phyloP scores from a whole-genome alignment of 1,284 basidiomycete species.

The Marasmius sp. region DNA sequence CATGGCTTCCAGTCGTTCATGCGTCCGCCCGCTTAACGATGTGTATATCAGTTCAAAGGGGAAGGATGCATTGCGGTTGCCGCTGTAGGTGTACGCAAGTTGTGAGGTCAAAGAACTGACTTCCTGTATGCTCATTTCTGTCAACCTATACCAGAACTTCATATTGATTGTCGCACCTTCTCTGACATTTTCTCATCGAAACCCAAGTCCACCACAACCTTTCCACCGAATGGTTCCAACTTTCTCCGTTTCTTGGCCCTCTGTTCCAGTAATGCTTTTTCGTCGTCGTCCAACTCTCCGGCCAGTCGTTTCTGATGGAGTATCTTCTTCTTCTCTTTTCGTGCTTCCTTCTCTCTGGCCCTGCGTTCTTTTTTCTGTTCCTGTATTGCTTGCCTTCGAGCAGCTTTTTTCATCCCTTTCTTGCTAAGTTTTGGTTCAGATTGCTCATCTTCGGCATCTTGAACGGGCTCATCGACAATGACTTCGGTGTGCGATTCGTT shows the following conservation, averaged over 20 bases:
- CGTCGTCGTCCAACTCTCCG: constrained; percentile 51
- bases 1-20: constrained; percentile 65
- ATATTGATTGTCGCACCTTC: constrained; percentile 59
- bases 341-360: constrained; percentile 70
- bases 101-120: constrained; percentile 86
- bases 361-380: constrained; percentile 76
- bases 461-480: constrained; percentile 16
- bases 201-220: constrained; percentile 86
- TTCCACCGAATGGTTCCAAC: constrained; percentile 60
- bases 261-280: constrained; percentile 38
- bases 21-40: constrained; percentile 72
- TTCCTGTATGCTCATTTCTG: constrained; percentile 56
- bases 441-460: background rate
- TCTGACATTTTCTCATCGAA: constrained; percentile 96
- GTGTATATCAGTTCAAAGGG: constrained; percentile 84
- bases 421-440: constrained; percentile 54
- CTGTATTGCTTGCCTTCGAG: constrained; percentile 63
- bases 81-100: constrained; percentile 85
- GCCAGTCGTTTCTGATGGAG: constrained; percentile 54
- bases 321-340: constrained; percentile 63
- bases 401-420: constrained; percentile 77
- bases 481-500: constrained; percentile 11
- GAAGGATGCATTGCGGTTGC: constrained; percentile 70
- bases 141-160: constrained; percentile 1
- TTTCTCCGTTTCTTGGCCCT: constrained; percentile 46